Percentiles rank a stretch among this genome's conserved stretches.
These are phyloP conservation scores for Cordia subcordata DNA, from an alignment of 257 asterid genomes.

Conservation along the genomic window DNA sequence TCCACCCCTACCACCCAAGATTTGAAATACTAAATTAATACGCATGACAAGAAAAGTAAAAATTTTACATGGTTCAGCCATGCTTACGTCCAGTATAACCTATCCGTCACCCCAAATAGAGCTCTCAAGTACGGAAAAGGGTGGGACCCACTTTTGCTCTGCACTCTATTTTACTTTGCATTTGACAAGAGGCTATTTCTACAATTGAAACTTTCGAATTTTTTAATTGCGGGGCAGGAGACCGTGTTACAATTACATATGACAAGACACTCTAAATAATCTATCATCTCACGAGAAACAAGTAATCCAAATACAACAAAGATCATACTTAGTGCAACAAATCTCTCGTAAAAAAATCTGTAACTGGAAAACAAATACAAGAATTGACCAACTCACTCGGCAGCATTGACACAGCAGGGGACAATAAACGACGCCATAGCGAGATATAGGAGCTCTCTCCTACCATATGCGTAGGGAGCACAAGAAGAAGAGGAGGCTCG, in stretches of 20 bases:
- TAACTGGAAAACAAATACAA: background rate
- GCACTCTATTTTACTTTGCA: no score
- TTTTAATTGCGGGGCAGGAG: no score
- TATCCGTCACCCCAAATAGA: no score
- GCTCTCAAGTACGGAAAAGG: no score
- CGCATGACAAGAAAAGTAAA: background rate
- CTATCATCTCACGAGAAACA: no score
- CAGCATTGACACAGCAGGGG: conserved; percentile 32
- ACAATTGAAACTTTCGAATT: no score
- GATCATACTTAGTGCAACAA: background rate
- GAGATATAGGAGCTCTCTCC: conserved; percentile 52
- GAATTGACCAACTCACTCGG: conserved; percentile 36
- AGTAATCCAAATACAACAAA: no score
- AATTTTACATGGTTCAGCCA: no score
- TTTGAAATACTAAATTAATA: background rate
- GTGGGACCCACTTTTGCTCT: no score
- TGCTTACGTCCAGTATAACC: background rate
- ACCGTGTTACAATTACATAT: no score
- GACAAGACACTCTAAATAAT: no score
- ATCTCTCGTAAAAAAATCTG: background rate
- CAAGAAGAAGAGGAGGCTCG: conserved; percentile 29
- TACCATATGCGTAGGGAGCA: conserved; percentile 23
- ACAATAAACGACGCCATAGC: conserved; percentile 48
- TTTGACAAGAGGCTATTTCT: no score
- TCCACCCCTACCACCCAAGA: conserved; percentile 7